phyloP scores from a whole-genome alignment of 1,139 yeast species.

The Pneumocystis jirovecii region DNA sequence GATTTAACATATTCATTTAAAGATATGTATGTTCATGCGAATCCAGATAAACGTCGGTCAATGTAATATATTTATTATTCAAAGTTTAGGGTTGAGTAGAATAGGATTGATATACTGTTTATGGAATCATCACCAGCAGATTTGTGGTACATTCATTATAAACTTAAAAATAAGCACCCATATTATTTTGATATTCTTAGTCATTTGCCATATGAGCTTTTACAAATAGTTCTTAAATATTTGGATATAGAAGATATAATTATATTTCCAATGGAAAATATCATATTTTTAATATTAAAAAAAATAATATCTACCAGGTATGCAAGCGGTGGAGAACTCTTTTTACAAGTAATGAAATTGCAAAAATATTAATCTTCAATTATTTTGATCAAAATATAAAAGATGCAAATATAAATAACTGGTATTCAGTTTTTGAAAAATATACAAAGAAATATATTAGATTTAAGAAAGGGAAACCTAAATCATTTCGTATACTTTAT shows the following conservation, averaged over 20 bases:
- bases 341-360: neutral
- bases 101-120: neutral
- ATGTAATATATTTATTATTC: neutral
- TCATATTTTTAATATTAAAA: neutral
- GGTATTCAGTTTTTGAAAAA: neutral
- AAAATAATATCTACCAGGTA: neutral
- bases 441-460: neutral
- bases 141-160: neutral
- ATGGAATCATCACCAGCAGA: neutral
- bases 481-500: neutral
- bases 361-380: neutral
- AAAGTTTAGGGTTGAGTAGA: neutral
- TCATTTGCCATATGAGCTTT: neutral
- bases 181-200: neutral
- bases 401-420: neutral
- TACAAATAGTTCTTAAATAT: neutral
- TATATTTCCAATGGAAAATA: neutral
- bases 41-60: neutral
- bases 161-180: neutral
- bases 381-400: neutral
- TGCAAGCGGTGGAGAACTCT: neutral
- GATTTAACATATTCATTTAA: neutral
- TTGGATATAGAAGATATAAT: neutral
- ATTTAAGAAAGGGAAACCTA: neutral
- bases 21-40: neutral